Evolutionary conservation across 177 flowering plant genomes (phyloP).

Genomic region (Vitis hybrid): DNA sequence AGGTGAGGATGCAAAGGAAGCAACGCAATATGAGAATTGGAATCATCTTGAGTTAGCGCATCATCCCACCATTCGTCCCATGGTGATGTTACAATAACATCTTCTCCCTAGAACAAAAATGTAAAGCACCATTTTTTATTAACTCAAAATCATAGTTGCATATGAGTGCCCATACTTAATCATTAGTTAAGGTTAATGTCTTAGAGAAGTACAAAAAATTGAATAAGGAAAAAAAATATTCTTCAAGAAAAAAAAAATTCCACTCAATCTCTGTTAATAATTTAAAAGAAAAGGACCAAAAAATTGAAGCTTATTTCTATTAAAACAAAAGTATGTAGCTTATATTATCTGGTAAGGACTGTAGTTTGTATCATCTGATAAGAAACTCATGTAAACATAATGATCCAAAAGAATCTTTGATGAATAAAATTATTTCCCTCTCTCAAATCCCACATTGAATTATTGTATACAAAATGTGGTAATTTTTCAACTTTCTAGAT

Average conservation of each 20-base stretch:
- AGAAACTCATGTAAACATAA: too few species aligned
- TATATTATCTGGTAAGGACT: not conserved
- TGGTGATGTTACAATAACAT: constrained; percentile 73
- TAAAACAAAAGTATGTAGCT: not conserved
- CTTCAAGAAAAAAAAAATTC: not conserved
- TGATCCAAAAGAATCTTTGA: too few species aligned
- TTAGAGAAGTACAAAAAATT: not conserved
- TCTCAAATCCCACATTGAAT: too few species aligned
- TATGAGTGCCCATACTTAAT: not conserved
- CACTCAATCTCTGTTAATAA: too few species aligned
- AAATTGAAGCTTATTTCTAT: too few species aligned
- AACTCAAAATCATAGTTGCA: not conserved
- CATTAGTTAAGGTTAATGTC: not conserved
- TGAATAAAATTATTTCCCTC: too few species aligned
- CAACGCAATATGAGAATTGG: constrained; percentile 94
- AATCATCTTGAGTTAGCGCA: constrained; percentile 81
- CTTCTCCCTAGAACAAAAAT: constrained; percentile 67
- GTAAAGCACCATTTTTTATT: not conserved
- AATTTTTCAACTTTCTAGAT: too few species aligned
- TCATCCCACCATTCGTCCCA: constrained; percentile 99
- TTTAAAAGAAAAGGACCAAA: too few species aligned
- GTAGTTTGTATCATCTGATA: too few species aligned
- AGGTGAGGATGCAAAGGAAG: constrained; percentile 90
- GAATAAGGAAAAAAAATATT: not conserved
- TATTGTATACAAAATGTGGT: too few species aligned